These are phyloP conservation scores for Monosporozyma aquatica DNA, from an alignment of 805 yeast genomes.

Conservation along the genomic window DNA sequence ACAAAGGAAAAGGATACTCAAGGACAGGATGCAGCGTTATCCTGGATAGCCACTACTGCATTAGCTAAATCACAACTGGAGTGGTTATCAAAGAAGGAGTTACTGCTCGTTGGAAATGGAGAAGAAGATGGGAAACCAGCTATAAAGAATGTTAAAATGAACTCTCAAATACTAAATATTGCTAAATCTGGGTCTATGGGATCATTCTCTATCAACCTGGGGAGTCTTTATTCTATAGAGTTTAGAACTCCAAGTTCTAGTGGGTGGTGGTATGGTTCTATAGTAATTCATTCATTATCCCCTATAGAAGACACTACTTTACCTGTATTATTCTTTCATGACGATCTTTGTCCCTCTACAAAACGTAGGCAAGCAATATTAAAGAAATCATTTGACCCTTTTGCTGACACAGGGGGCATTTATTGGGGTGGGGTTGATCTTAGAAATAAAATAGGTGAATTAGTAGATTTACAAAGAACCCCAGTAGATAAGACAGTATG, in stretches of 20 bases:
- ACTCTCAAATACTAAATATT: background rate
- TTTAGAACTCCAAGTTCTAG: constrained; percentile 65
- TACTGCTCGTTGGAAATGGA: background rate
- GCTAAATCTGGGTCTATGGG: constrained; percentile 3
- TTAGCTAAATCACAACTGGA: constrained; percentile 10
- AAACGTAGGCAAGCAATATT: constrained; percentile 48
- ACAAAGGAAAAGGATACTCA: constrained; percentile 39
- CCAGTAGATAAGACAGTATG: constrained; percentile 63
- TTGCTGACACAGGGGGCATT: constrained; percentile 43
- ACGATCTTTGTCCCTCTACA: constrained; percentile 74
- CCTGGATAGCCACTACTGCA: constrained; percentile 22
- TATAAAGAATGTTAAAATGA: background rate
- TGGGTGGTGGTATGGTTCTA: constrained; percentile 90
- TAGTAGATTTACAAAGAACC: constrained; percentile 58
- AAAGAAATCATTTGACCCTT: constrained; percentile 65
- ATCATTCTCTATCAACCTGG: constrained; percentile 33
- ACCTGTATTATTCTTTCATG: constrained; percentile 89
- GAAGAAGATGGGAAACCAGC: background rate
- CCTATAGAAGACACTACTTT: constrained; percentile 42
- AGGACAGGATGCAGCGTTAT: constrained; percentile 34
- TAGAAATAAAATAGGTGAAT: constrained; percentile 41
- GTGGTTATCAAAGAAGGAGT: constrained; percentile 14
- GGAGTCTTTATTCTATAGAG: constrained; percentile 65
- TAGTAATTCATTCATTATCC: constrained; percentile 56
- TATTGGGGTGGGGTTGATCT: constrained; percentile 93